These are phyloP conservation scores for Phaseolus coccineus DNA, from an alignment of 331 rosid species.

Conservation along the genomic window DNA sequence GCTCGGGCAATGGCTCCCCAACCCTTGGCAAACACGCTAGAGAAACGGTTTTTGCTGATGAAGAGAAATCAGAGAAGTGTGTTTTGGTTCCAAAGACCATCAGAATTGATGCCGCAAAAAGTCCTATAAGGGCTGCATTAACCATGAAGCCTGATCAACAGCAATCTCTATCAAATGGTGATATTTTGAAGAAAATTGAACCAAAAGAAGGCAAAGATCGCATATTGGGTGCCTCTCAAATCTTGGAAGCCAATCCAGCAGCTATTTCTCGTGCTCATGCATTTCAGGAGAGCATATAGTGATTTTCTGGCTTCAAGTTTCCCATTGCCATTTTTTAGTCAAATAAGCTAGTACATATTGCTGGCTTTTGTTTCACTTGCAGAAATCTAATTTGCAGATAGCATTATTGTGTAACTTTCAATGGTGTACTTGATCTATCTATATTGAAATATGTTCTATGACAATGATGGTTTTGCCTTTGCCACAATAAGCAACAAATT, in stretches of 20 bases:
- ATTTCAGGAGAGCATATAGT: constrained; percentile 42
- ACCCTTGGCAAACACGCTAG: constrained; percentile 66
- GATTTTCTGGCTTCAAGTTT: constrained; percentile 37
- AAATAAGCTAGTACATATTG: constrained; percentile 46
- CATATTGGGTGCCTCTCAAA: constrained; percentile 46
- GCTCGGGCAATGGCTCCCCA: constrained; percentile 52
- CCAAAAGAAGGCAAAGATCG: constrained; percentile 50
- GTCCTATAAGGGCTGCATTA: constrained; percentile 52
- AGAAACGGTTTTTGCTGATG: constrained; percentile 46
- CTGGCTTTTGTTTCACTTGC: constrained; percentile 38
- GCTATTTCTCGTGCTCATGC: constrained; percentile 52
- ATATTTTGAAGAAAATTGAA: constrained; percentile 22
- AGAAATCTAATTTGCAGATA: constrained; percentile 25
- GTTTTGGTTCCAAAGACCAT: constrained; percentile 56
- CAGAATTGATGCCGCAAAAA: constrained; percentile 55
- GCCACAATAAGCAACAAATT: constrained; percentile 24
- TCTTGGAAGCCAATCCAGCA: constrained; percentile 57
- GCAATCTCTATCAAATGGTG: constrained; percentile 31
- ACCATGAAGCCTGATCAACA: constrained; percentile 46
- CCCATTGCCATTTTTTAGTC: constrained; percentile 26
- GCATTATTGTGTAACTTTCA: constrained; percentile 34
- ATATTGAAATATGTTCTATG: constrained; percentile 30
- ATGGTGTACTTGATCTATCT: constrained; percentile 37
- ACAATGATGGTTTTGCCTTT: constrained; percentile 34
- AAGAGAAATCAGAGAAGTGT: constrained; percentile 54